Evolutionary conservation across 2,329 filamentous ascomycete species (phyloP), one percentile per base, ranked within the genome.

Genomic region (Fusarium armeniacum): DNA sequence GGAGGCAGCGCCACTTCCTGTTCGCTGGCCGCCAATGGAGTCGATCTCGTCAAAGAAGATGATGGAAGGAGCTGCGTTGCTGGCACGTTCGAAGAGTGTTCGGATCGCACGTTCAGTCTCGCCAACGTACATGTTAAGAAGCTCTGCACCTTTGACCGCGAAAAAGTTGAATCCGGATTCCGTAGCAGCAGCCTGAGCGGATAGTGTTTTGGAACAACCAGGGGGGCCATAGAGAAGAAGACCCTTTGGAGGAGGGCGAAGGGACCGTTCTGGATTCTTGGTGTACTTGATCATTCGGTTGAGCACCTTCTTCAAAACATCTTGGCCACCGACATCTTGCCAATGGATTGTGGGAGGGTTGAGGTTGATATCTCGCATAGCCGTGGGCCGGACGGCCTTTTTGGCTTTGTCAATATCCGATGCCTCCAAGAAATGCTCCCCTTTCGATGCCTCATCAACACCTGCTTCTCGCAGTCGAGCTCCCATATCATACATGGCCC

Each of bases 31-130:
- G 75, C 79, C 92, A 67, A 98, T 95, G 6, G 93, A 90, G 80
- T 98, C 94, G 73, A 98, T 96, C 79, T 98, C 94, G 78, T 98
- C 94, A 71, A 98, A 97, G 84, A 98, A 98, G 74, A 98, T 94
- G 80, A 98, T 95, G 77, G 92, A 94, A 1, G 95, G 95, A 53
- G 90, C 90, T 11, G 94, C 94, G n/a, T 91, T 90, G 43, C 92
- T 87, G 2, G 95, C 95, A 73, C 94, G 92, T 55, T 90, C 87
- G 78, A 98, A 98, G 2, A 98, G 88, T 58, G 93, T 91, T 38
- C 95, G 89, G 43, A 98, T 87, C 10, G 91, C 90, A 13, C 93
- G 89, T 81, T 98, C 95, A 3, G 94, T 95, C 79, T 98, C 95
- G 65, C 95, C 95, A 20, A 98, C 94, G 79, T 98, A 98, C 93